These are phyloP conservation scores for Vanderwaltozyma polyspora DNA, from an alignment of 805 yeast genomes.

Conservation along the genomic window DNA sequence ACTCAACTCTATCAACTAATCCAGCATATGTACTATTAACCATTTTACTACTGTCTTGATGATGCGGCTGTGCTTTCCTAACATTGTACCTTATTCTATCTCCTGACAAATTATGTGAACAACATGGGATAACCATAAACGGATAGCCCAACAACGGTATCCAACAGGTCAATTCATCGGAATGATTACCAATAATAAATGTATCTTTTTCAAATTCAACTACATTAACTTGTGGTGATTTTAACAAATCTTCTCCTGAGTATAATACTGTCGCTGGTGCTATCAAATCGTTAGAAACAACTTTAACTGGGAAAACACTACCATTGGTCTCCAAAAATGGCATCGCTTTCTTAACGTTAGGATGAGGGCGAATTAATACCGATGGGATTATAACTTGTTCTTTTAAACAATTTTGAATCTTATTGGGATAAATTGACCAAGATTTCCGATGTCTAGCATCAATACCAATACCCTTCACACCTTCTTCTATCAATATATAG, in stretches of 20 bases:
- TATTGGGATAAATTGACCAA: constrained; percentile 67
- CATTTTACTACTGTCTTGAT: constrained; percentile 6
- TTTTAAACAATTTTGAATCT: constrained; percentile 43
- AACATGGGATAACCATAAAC: constrained; percentile 88
- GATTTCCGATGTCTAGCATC: constrained; percentile 87
- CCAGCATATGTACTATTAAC: constrained; percentile 65
- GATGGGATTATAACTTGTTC: constrained; percentile 83
- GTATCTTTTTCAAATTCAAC: constrained; percentile 61
- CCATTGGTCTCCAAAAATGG: constrained; percentile 55
- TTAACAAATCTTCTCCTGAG: constrained; percentile 31
- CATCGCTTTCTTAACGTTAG: constrained; percentile 40
- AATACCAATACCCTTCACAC: constrained; percentile 71
- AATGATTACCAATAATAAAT: constrained; percentile 86
- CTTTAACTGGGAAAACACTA: constrained; percentile 30
- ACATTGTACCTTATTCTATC: constrained; percentile 55
- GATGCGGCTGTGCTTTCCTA: constrained; percentile 18
- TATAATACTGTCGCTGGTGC: constrained; percentile 35
- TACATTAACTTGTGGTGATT: constrained; percentile 45
- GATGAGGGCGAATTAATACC: constrained; percentile 57
- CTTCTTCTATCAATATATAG: constrained; percentile 64
- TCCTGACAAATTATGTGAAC: constrained; percentile 81
- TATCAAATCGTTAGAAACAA: constrained; percentile 29
- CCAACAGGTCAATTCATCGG: constrained; percentile 94
- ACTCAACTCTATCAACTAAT: constrained; percentile 74
- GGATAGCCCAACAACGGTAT: constrained; percentile 80